Evolutionary conservation across 176 grass and related monocot genomes (phyloP).

Genomic region (Oryza nivara): DNA sequence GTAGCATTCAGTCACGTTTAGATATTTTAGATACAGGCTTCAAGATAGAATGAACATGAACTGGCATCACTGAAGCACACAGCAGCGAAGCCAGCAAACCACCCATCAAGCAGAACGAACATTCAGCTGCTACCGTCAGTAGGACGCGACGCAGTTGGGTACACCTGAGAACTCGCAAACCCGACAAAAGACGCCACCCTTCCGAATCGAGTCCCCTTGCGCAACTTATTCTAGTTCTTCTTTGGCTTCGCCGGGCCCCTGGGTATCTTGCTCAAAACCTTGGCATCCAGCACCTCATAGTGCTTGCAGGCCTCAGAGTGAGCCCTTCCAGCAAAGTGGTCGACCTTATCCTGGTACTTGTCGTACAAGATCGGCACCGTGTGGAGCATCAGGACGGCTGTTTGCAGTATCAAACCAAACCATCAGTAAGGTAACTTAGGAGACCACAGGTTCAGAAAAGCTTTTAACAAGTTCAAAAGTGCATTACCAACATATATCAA

Average conservation of each 20-base stretch:
- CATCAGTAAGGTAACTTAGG: not conserved
- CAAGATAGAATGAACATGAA: not conserved
- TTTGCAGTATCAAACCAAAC: not conserved
- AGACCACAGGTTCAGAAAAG: not conserved
- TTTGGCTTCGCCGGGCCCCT: slow-evolving; percentile 56
- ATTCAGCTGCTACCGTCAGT: not conserved
- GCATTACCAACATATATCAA: slow-evolving; percentile 81
- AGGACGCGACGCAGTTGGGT: not conserved
- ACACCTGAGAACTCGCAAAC: not conserved
- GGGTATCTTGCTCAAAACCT: slow-evolving; percentile 82
- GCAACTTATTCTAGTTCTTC: slow-evolving; percentile 49
- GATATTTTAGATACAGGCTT: not conserved
- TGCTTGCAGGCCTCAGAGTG: slow-evolving; percentile 61
- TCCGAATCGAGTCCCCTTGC: not conserved
- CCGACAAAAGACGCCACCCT: not conserved
- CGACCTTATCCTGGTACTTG: slow-evolving; percentile 89
- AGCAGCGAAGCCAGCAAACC: not conserved
- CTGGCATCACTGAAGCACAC: not conserved
- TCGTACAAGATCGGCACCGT: slow-evolving; percentile 81
- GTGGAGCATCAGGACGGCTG: slow-evolving; percentile 69
- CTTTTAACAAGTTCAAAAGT: not conserved
- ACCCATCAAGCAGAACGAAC: not conserved
- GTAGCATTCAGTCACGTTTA: not conserved
- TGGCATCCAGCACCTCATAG: slow-evolving; percentile 65
- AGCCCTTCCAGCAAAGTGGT: slow-evolving; percentile 63